Evolutionary conservation across 2,329 filamentous ascomycete genomes (phyloP).

Genomic region (Parafenestella ontariensis): DNA sequence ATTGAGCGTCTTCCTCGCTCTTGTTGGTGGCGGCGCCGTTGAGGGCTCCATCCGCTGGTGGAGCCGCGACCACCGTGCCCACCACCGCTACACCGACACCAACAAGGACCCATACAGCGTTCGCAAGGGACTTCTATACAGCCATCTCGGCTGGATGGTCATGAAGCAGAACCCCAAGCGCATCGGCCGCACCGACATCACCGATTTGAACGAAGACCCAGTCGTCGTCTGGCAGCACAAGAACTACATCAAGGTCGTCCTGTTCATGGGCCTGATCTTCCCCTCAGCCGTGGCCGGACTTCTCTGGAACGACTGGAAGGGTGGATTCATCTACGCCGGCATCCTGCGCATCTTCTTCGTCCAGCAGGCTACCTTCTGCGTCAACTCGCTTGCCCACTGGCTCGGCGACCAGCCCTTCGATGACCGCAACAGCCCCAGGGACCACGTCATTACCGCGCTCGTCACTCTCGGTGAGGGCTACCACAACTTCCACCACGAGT

Average conservation of each 20-base stretch:
- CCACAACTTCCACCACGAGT: constrained; percentile 57
- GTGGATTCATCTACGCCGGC: constrained; percentile 60
- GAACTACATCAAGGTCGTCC: constrained; percentile 57
- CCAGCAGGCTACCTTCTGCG: constrained; percentile 62
- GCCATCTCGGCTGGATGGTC: constrained; percentile 61
- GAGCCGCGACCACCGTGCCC: constrained; percentile 59
- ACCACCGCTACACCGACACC: constrained; percentile 62
- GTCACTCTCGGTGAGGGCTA: constrained; percentile 55
- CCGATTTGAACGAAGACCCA: constrained; percentile 59
- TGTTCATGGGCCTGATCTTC: constrained; percentile 58
- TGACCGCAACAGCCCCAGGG: constrained; percentile 53
- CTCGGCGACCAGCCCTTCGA: constrained; percentile 57
- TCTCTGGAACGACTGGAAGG: constrained; percentile 58
- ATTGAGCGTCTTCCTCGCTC: constrained; percentile 58
- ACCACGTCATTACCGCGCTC: constrained; percentile 53
- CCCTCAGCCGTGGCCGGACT: constrained; percentile 58
- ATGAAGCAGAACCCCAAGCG: constrained; percentile 64
- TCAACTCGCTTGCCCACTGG: constrained; percentile 63
- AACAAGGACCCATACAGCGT: constrained; percentile 62
- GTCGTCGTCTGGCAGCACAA: constrained; percentile 60
- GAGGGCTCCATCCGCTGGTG: constrained; percentile 61
- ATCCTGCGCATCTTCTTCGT: constrained; percentile 62
- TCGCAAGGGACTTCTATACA: constrained; percentile 60
- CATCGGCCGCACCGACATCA: constrained; percentile 60
- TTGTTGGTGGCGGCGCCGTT: constrained; percentile 57